Base-by-base conservation (phyloP, 768 basidiomycete genomes). In the Termitomyces sp. region DNA sequence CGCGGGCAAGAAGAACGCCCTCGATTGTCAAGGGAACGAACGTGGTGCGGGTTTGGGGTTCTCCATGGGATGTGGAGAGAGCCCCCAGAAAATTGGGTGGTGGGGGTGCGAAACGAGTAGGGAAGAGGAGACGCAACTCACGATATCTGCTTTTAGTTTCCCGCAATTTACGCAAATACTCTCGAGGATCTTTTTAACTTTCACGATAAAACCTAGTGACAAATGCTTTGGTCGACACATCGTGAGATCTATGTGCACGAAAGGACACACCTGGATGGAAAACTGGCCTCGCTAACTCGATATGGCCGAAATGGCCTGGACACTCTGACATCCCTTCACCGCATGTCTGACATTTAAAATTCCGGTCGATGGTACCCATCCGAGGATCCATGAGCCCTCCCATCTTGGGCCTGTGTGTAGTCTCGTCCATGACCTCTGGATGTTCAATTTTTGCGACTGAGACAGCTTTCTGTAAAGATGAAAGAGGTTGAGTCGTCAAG, bases 321-420 rank as follows among this genome's bases (percentile, higher is more conserved):
- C 97, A 99, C 70, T 98, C 97, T 17, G 94, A 88, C 95, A 98
- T 98, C n/a, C 95, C 96, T 80, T 99, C 97, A 63, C 94, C 95
- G 71, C 97, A 98, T 28, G 97, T 98, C 77, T 98, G 94, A 70
- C 97, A 99, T 77, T 98, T 98, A 77, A 96, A 95, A 70, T 95
- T 94, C 63, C 94, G 81, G 78, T 95, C 94, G 65, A 95, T 96
- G 28, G 94, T 99, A 39, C 97, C 97, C 89, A 98, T 93, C 58
- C 93, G 85, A 50, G 95, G 93, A 75, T 99, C 97, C 89, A 96
- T 96, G 67, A 99, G 77, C 45, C 97, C 97, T 47, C 94, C 94
- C 25, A 85, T 77, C 76, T 97, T 98, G 25, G 92, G 91, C 67
- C 87, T 89, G 67, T 89, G 89, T 1, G 86, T 91, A 19, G 86